Percentiles rank a stretch among this genome's conserved stretches.
phyloP scores from a whole-genome alignment of 2,329 filamentous ascomycete species.

The Penicillium sp. region DNA sequence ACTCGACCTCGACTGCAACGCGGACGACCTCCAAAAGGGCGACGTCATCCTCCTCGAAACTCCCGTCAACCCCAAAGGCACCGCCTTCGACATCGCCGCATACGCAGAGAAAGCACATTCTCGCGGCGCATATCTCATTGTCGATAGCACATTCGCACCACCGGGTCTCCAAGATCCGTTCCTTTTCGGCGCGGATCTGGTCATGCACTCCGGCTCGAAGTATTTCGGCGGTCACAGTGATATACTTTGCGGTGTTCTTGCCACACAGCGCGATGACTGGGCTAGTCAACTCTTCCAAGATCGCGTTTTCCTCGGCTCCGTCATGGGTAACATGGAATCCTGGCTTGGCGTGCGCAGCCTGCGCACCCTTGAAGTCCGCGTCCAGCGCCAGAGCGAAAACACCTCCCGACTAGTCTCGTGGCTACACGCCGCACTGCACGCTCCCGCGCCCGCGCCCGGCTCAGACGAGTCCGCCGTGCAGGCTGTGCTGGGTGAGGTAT shows the following conservation, averaged over 20 bases:
- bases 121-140: slow-evolving; percentile 72
- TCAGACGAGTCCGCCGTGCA: slow-evolving; percentile 51
- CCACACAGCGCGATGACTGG: slow-evolving; percentile 63
- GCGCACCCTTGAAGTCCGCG: slow-evolving; percentile 80
- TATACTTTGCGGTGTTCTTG: slow-evolving; percentile 83
- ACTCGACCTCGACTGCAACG: slow-evolving; percentile 69
- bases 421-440: slow-evolving; percentile 58
- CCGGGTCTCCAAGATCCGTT: slow-evolving; percentile 89
- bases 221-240: slow-evolving; percentile 96
- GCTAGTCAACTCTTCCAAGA: slow-evolving; percentile 64
- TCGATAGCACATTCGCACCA: slow-evolving; percentile 92
- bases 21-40: slow-evolving; percentile 67
- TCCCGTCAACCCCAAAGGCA: slow-evolving; percentile 86
- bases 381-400: slow-evolving; percentile 73
- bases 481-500: slow-evolving; percentile 61
- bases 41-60: slow-evolving; percentile 93
- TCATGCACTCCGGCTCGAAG: slow-evolving; percentile 94
- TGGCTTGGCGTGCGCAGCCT: slow-evolving; percentile 89
- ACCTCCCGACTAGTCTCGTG: slow-evolving; percentile 71
- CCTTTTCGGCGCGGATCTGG: slow-evolving; percentile 73
- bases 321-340: slow-evolving; percentile 86
- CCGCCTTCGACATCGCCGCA: slow-evolving; percentile 69
- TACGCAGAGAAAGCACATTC: slow-evolving; percentile 73
- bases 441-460: slow-evolving; percentile 37
- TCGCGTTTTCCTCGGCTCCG: slow-evolving; percentile 73